Base-by-base conservation (phyloP, 2,329 filamentous ascomycete genomes). In the Aspergillus glaucus region DNA sequence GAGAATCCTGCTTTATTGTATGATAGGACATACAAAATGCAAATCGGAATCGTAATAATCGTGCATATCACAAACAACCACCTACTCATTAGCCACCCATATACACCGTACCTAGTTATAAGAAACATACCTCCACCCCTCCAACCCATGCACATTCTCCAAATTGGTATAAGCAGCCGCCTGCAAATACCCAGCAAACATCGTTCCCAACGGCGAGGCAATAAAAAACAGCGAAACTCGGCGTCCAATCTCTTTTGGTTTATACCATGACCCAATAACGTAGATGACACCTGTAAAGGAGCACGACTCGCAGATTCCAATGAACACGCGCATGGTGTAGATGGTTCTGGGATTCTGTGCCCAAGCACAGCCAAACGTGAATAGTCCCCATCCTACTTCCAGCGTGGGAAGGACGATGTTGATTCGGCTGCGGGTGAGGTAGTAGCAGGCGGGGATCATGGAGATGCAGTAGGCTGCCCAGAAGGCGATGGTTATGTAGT, bases 371-470 rank as follows among this genome's bases (percentile, higher is more conserved):
- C 58, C 56, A 17, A 63, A 59, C 1, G 60, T 60, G 19, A 55
- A 56, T 2, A 62, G 40, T 6, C 54, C 58, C 60, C 58, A 59
- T 22, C 53, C 55, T 5, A 59, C 45, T 39, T 60, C 60, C 6
- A 62, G 45, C 2, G 50, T 52, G 12, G 58, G 56, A 2, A 61
- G 34, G 15, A 57, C 53, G 12, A 61, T 50, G 42, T 62, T 62
- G 39, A 59, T 53, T 3, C 52, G 54, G 14, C 50, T 57, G 21
- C 56, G 50, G 1, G 69, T 70, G 6, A 71, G 52, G 47, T 61
- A 65, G 52, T 71, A 71, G 51, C 67, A 67, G 5, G 68, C 66
- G 8, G 70, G 68, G 40, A 71, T 69, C 67, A 72, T 71, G 36
- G 66, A 66, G 3, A 61, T 62, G 53, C 67, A 72, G 49, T 73